Conservation (phyloP, 176 grass and related monocot species). For the Oryza meyeriana region DNA sequence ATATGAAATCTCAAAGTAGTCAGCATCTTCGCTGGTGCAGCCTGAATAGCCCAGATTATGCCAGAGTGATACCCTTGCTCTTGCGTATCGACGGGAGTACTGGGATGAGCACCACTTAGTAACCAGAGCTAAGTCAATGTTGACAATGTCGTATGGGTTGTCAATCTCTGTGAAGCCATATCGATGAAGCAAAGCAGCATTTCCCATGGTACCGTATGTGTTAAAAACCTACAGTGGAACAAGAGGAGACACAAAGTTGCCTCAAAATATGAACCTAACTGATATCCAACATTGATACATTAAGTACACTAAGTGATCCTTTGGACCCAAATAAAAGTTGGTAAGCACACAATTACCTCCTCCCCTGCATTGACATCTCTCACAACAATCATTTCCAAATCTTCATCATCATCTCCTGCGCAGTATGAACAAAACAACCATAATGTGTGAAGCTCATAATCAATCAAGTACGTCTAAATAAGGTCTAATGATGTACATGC, state of each 20-base stretch:
- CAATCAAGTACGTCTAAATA: not conserved
- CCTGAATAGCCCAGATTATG: slow-evolving; percentile 72
- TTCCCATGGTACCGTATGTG: slow-evolving; percentile 86
- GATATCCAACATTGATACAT: not conserved
- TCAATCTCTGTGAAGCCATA: slow-evolving; percentile 90
- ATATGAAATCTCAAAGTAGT: slow-evolving; percentile 93
- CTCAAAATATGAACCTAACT: not conserved
- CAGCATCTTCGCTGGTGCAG: slow-evolving; percentile 57
- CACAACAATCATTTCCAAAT: slow-evolving; percentile 90
- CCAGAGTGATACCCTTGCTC: slow-evolving; percentile 65
- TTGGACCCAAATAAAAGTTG: slow-evolving; percentile 28
- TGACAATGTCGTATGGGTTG: slow-evolving; percentile 82
- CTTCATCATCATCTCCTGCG: slow-evolving; percentile 34
- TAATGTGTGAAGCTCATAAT: not conserved
- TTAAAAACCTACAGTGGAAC: slow-evolving; percentile 68
- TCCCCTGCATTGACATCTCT: slow-evolving; percentile 60
- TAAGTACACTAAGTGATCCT: not conserved
- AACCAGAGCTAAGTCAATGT: slow-evolving; percentile 72
- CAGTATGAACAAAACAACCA: slow-evolving; percentile 27
- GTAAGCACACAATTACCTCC: slow-evolving; percentile 56
- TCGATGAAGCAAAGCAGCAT: slow-evolving; percentile 90
- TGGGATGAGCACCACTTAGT: slow-evolving; percentile 63
- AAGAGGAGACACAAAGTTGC: not conserved
- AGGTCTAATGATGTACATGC: not conserved
- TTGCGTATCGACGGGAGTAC: slow-evolving; percentile 53